Percentiles rank a stretch among this genome's conserved stretches.
Conservation (phyloP, 345 rosid species). For the Mangifera indica region DNA sequence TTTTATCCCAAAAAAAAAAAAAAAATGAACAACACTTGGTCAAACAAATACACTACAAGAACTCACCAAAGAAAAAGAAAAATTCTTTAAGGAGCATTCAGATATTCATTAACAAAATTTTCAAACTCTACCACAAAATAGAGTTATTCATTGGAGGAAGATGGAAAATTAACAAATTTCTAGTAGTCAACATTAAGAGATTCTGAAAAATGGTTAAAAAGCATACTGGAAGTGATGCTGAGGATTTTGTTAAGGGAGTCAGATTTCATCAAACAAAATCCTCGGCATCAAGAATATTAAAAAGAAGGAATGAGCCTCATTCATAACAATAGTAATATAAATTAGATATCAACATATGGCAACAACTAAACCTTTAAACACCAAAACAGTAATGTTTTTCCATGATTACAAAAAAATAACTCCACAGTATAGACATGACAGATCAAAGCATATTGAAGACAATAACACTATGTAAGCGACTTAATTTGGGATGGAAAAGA, state of each 20-base stretch:
- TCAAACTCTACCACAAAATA: not conserved
- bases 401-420: not conserved
- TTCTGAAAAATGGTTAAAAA: not conserved
- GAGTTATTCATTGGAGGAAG: not conserved
- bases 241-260: not conserved
- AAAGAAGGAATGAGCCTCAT: not conserved
- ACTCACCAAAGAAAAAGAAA: not conserved
- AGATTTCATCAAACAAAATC: not conserved
- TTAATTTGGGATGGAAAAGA: constrained; percentile 2
- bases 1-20: too few species aligned
- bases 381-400: not conserved
- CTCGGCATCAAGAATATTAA: not conserved
- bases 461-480: not conserved
- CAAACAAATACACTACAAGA: not conserved
- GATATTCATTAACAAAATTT: not conserved
- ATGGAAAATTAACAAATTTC: not conserved
- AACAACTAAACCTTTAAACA: not conserved
- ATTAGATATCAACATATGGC: not conserved
- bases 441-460: not conserved
- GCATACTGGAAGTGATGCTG: not conserved
- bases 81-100: not conserved
- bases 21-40: too few species aligned
- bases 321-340: not conserved
- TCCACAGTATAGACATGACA: not conserved
- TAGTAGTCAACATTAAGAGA: not conserved